Base-by-base conservation (phyloP, 2,329 filamentous ascomycete genomes). In the Botrytis byssoidea region DNA sequence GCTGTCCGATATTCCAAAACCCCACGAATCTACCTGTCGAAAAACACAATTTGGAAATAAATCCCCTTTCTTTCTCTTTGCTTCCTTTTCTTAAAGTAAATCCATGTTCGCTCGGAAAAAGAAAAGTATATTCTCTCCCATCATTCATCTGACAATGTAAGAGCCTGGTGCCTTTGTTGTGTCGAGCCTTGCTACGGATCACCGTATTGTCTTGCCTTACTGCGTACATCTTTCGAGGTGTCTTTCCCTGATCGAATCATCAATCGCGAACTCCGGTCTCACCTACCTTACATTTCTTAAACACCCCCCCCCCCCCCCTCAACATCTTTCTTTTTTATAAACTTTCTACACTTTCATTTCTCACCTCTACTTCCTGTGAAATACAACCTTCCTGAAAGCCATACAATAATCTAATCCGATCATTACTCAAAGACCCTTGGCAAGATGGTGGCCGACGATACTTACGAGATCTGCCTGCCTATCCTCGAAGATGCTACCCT, bases 401-500 rank as follows among this genome's bases (percentile, higher is more conserved):
- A 37, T 40, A 32, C 73, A 71, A 70, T 71, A 71, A 70, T 70
- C 25, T 44, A 65, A 42, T 67, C 57, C 29, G 55, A 48, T 70
- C 65, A 6, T 42, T 68, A 18, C 18, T 60, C 40, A 37, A 68
- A 66, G 46, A 55, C 60, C 29, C 48, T 69, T 69, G 48, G 48
- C 61, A 70, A 79, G 48, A 98, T 98, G 95, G 91, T 97, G 76
- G 93, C 95, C 79, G 95, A 98, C 86, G 91, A 95, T 79, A 90
- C 95, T 73, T 97, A 97, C 85, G 94, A 98, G 79, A 89, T 96
- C 80, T 97, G 94, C 83, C 89, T 97, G 82, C 93, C 94, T 70
- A 89, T 98, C 81, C 88, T 99, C 77, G 91, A 96, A 85, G 92
- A 98, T 83, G 85, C 90, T 74, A 86, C 88, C 72, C 87, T 97